Base-by-base conservation (phyloP, 345 rosid species). In the Populus alba region DNA sequence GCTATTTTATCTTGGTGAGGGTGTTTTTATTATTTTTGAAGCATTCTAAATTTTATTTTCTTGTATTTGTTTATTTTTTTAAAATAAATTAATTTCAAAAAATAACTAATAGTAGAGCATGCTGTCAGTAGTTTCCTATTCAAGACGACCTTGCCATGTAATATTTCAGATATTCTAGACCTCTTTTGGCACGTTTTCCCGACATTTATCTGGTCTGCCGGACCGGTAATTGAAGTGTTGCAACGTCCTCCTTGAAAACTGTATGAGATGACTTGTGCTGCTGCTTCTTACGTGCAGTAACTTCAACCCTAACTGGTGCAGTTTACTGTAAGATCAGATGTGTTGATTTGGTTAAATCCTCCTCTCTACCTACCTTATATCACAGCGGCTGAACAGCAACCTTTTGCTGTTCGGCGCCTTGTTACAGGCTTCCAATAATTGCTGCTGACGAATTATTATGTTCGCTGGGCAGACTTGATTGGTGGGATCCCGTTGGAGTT, bases 391-490 rank as follows among this genome's bases (percentile, higher is more conserved):
- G 69, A 74, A 39, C 12, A 20, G 47, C 47, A 16, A 57, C n/a
- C 11, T 47, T 4, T 16, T 47, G 53, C 70, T 13, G 51, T 53
- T 7, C 7, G 62, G 49, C 9, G 35, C 71, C 63, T 62, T 33
- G 68, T 55, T 69, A 41, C 68, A 68, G 57, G 67, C 8, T 17
- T 8, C 41, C 68, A 78, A 49, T 71, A 78, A 71, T 65, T 78
- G 76, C 76, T 51, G 66, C 45, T 38, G 53, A 66, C 38, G 49
- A 45, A 49, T 71, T 33, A 45, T 31, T 47, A 37, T 62, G 17
- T 59, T 51, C 45, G 11, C 35, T 35, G 66, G 81, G 47, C 75
- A 78, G 35, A 71, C 18, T 78, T 65, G 49, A 33, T 71, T 77
- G 70, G 74, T 45, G 27, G 70, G 37, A 70, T 70, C 70, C 20